Evolutionary conservation across 768 basidiomycete species (phyloP).

Genomic region (Steccherinum ochraceum): DNA sequence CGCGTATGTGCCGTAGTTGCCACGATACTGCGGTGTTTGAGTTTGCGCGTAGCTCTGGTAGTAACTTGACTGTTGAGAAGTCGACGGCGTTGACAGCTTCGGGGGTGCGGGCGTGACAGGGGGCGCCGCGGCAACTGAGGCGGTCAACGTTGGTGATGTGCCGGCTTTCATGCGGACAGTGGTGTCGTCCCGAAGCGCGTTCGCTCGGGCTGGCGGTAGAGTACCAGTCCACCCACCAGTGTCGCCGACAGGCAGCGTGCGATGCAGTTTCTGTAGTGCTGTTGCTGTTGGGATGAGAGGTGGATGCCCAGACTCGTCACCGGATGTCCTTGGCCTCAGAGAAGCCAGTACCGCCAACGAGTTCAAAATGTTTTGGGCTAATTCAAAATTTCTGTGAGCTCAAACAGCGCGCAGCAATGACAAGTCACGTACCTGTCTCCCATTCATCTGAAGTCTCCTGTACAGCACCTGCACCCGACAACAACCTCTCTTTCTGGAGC

Average conservation of each 20-base stretch:
- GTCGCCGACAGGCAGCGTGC: conserved; percentile 55
- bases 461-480: conserved; percentile 31
- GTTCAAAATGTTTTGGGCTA: conserved; percentile 69
- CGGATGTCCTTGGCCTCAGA: conserved; percentile 57
- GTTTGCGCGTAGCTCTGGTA: conserved; percentile 18
- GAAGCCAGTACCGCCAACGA: conserved; percentile 65
- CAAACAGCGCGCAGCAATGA: background rate
- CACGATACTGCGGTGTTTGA: conserved; percentile 28
- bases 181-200: conserved; percentile 68
- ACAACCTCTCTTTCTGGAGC: conserved; percentile 48
- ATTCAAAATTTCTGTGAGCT: background rate
- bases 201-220: conserved; percentile 46
- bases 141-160: conserved; percentile 9
- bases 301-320: conserved; percentile 28
- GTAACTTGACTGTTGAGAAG: conserved; percentile 16
- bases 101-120: conserved; percentile 24
- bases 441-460: conserved; percentile 76
- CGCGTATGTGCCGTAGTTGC: conserved; percentile 33
- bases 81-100: conserved; percentile 19
- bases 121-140: conserved; percentile 23
- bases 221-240: conserved; percentile 72
- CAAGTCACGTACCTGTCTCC: conserved; percentile 57
- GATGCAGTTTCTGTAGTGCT: conserved; percentile 65
- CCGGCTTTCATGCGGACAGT: conserved; percentile 57
- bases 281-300: conserved; percentile 59